Base-by-base conservation (phyloP, 1,284 basidiomycete species). In the Ustilago crameri region DNA sequence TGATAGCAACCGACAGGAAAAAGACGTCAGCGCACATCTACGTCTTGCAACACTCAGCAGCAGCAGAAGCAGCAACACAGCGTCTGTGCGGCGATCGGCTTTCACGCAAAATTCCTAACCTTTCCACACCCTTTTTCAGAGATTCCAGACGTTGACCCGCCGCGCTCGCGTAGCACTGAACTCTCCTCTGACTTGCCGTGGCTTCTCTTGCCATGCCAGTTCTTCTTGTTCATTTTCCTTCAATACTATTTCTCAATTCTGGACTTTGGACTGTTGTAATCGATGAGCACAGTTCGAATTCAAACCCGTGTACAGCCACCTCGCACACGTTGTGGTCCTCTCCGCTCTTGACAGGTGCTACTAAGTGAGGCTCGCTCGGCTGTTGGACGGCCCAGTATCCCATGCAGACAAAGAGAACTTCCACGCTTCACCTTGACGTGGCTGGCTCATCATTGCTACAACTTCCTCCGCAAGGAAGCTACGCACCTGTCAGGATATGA, bases 321-420 rank as follows among this genome's bases (percentile, higher is more conserved):
- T 54, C 45, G 54, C 62, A 64, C 62, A 64, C 62, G 54, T 57
- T 53, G 32, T 34, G 27, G 42, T 12, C 22, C 35, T 15, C 27
- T n/a, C n/a, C n/a, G n/a, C n/a, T n/a, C n/a, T n/a, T n/a, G n/a
- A n/a, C n/a, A n/a, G n/a, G n/a, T n/a, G n/a, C n/a, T n/a, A n/a
- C n/a, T n/a, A n/a, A n/a, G n/a, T n/a, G n/a, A n/a, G n/a, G n/a
- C n/a, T n/a, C n/a, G n/a, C n/a, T n/a, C n/a, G 38, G 18, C 38
- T n/a, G 12, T 41, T 34, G 55, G 55, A 51, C 48, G 55, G 48
- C 42, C 35, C 55, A 51, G 32, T 34, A 32, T 47, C 45, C 30
- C 45, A 47, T 47, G 30, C 45, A n/a, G n/a, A n/a, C 30, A 30
- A 5, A 30, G 5, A 5, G 7, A 30, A 30, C 30, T 30, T 30